Evolutionary conservation across 345 rosid species (phyloP), one percentile per base, ranked within the genome.

Genomic region (Excoecaria agallocha): DNA sequence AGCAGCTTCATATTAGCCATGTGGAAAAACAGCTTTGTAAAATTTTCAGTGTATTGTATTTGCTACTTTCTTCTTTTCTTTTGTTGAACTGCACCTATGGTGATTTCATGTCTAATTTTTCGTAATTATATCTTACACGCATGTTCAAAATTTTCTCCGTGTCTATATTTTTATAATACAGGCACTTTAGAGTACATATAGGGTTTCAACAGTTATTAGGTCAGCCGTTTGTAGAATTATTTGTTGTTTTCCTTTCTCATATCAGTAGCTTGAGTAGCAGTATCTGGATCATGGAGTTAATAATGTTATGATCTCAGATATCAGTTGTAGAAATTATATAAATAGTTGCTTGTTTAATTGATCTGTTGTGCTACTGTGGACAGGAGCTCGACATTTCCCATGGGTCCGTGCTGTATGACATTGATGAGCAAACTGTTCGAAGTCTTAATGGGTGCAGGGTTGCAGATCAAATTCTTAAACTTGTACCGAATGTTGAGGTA

Each of bases 371-470:
- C 54, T 52, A 52, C 24, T 54, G 10, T 54, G 6, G 49, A 69
- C 71, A 78, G 81, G 78, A 78, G 48, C 70, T 78, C 38, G 81
- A 78, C 68, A 78, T 78, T 12, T 78, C 81, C 41, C 25, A 62
- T 61, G 71, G 49, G 16, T 70, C 76, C 59, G 73, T 72, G 63
- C 71, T 78, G 38, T 50, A 13, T 52, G 65, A 68, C 15, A 41
- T 78, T 50, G 81, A 78, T 72, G 76, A 72, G 77, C 76, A 59
- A 60, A 73, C 76, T 50, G 77, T 78, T 73, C 73, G 77, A 54
- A 76, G 80, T 66, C 80, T 80, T 10, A 80, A 76, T 72, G 83
- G 83, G 6, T 76, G 80, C 30, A 76, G 80, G 61, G 83, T 80
- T 52, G 74, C 83, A 10, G 83, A 80, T 59, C 77, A 68, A 69